Conservation (phyloP, 352 stramenopile genomes). For the Phytophthora foliorum region DNA sequence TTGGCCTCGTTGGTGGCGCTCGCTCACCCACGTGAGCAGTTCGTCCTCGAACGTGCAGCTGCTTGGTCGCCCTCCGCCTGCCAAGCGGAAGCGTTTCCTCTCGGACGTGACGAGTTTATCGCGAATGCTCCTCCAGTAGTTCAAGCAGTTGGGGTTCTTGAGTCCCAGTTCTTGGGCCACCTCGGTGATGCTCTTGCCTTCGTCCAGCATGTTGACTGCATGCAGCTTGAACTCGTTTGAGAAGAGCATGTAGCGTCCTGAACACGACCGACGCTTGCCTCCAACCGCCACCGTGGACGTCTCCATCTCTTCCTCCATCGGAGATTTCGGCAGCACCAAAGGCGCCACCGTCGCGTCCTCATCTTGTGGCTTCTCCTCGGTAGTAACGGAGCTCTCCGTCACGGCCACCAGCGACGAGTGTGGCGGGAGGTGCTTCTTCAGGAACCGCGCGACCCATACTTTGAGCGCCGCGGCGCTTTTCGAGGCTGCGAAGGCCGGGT, state of each 20-base stretch:
- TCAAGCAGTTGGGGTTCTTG: conserved; percentile 75
- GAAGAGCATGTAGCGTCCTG: conserved; percentile 73
- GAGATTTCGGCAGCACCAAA: conserved; percentile 15
- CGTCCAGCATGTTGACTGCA: conserved; percentile 70
- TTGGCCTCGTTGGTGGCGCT: conserved; percentile 71
- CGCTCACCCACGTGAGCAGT: conserved; percentile 75
- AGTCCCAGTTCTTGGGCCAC: conserved; percentile 72
- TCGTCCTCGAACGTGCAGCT: conserved; percentile 83
- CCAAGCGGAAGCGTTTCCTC: conserved; percentile 79
- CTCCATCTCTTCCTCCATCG: neutral
- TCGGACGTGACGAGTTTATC: conserved; percentile 78
- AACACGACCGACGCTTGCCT: conserved; percentile 55
- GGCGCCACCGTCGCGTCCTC: neutral
- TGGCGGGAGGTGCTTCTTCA: conserved; percentile 67
- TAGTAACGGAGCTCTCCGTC: neutral
- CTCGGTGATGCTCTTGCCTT: conserved; percentile 69
- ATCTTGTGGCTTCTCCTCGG: conserved; percentile 13
- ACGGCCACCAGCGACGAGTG: conserved; percentile 14
- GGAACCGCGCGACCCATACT: conserved; percentile 69
- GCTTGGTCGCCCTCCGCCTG: conserved; percentile 69
- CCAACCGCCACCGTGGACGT: conserved; percentile 7
- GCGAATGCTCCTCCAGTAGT: conserved; percentile 83
- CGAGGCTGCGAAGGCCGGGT: conserved; percentile 65
- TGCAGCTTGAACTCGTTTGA: conserved; percentile 88
- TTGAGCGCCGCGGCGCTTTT: conserved; percentile 68